phyloP scores from a whole-genome alignment of 2,329 filamentous ascomycete genomes.

The Aotearoamyces nothofagi region DNA sequence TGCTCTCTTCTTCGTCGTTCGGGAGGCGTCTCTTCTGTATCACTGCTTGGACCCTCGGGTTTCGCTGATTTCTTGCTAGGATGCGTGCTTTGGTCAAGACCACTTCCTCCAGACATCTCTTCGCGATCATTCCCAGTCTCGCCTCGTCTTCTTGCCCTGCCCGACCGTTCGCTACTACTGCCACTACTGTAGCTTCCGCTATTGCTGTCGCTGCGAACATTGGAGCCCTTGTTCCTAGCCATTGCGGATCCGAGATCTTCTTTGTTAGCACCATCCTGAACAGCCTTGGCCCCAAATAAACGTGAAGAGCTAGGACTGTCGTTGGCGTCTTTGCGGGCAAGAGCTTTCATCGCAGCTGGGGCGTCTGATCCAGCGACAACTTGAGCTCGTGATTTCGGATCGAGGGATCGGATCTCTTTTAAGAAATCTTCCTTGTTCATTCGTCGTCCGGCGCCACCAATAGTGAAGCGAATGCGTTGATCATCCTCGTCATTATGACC shows the following conservation, averaged over 20 bases:
- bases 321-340: conserved; percentile 15
- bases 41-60: background rate
- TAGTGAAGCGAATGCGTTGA: conserved; percentile 59
- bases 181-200: background rate
- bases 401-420: conserved; percentile 54
- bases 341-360: conserved; percentile 14
- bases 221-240: conserved; percentile 8
- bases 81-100: no score
- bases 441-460: conserved; percentile 54
- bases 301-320: conserved; percentile 11
- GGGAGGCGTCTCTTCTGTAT: conserved; percentile 1
- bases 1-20: conserved; percentile 2
- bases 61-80: no score
- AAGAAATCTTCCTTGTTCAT: conserved; percentile 76
- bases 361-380: conserved; percentile 15
- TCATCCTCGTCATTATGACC: conserved; percentile 38
- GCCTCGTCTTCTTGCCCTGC: no score
- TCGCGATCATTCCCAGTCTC: no score
- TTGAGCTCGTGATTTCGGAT: conserved; percentile 38
- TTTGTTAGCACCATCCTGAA: conserved; percentile 6
- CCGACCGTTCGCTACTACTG: background rate
- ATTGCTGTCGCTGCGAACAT: conserved; percentile 2
- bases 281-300: conserved; percentile 22
- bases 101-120: no score
- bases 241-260: conserved; percentile 8